Evolutionary conservation across 768 basidiomycete species (phyloP).

Genomic region (Baorangia bicolor): DNA sequence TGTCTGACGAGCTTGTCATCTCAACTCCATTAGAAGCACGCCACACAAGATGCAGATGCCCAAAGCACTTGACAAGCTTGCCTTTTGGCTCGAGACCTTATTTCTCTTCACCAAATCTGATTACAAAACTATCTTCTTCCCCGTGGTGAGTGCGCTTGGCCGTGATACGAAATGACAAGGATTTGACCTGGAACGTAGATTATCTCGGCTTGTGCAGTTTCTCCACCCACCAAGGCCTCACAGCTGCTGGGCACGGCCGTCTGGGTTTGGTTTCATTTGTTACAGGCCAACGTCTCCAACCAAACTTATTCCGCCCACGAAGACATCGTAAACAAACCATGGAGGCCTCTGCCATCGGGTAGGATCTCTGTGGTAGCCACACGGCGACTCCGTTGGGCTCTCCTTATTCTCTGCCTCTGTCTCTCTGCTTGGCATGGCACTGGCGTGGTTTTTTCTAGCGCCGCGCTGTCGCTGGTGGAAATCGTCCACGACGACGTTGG

Average conservation of each 20-base stretch:
- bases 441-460: conserved; percentile 19
- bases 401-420: conserved; percentile 28
- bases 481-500: conserved; percentile 33
- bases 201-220: conserved; percentile 2
- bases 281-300: conserved; percentile 36
- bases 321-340: conserved; percentile 35
- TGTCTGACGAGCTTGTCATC: not conserved
- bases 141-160: conserved; percentile 26
- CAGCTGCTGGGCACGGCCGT: conserved; percentile 5
- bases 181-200: conserved; percentile 5
- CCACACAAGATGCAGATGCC: not conserved
- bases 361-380: conserved; percentile 27
- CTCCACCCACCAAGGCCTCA: not conserved
- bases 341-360: conserved; percentile 38
- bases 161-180: not conserved
- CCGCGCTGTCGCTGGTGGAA: conserved; percentile 21
- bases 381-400: conserved; percentile 31
- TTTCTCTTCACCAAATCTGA: conserved; percentile 38
- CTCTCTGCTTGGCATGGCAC: conserved; percentile 23
- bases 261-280: conserved; percentile 35
- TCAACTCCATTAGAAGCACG: not conserved
- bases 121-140: conserved; percentile 35
- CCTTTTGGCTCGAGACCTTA: conserved; percentile 24
- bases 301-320: conserved; percentile 29
- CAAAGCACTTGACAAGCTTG: not conserved